These are phyloP conservation scores for Neophaeococcomyces mojaviensis DNA, from an alignment of 2,329 filamentous ascomycete species.

Conservation along the genomic window DNA sequence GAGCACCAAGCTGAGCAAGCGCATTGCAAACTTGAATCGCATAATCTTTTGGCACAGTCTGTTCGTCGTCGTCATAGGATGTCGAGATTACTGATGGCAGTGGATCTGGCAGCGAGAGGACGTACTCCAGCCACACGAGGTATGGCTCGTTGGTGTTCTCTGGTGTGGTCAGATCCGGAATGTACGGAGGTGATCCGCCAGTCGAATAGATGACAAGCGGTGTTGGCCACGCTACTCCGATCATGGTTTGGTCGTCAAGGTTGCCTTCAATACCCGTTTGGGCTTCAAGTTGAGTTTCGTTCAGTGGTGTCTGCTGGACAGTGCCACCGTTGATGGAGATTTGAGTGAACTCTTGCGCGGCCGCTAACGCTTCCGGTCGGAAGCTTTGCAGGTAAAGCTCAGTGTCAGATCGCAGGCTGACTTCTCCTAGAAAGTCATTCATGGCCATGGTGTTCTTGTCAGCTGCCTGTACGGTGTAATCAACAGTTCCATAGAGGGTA, in stretches of 20 bases:
- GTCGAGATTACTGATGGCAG: conserved; percentile 58
- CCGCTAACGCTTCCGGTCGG: conserved; percentile 29
- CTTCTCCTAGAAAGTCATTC: conserved; percentile 42
- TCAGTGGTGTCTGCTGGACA: conserved; percentile 20
- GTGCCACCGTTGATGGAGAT: conserved; percentile 30
- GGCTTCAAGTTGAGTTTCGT: conserved; percentile 30
- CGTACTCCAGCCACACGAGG: conserved; percentile 52
- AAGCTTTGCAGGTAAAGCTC: conserved; percentile 30
- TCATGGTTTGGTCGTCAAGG: conserved; percentile 52
- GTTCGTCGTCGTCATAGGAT: conserved; percentile 62
- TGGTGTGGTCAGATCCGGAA: conserved; percentile 13
- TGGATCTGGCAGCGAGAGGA: conserved; percentile 42
- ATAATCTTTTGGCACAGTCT: conserved; percentile 55
- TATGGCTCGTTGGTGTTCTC: conserved; percentile 59
- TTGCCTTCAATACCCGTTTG: conserved; percentile 48
- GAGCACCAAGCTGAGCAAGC: conserved; percentile 57
- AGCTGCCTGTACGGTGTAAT: conserved; percentile 41
- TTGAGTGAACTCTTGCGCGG: conserved; percentile 29
- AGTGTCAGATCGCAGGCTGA: conserved; percentile 39
- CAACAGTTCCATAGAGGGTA: conserved; percentile 47
- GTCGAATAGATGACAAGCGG: conserved; percentile 50
- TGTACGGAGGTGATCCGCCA: conserved; percentile 34
- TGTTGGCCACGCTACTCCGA: conserved; percentile 49
- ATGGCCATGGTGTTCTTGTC: conserved; percentile 39
- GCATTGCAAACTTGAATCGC: conserved; percentile 56